Conservation (phyloP, 768 basidiomycete species). For the Chalciporus piperatus region DNA sequence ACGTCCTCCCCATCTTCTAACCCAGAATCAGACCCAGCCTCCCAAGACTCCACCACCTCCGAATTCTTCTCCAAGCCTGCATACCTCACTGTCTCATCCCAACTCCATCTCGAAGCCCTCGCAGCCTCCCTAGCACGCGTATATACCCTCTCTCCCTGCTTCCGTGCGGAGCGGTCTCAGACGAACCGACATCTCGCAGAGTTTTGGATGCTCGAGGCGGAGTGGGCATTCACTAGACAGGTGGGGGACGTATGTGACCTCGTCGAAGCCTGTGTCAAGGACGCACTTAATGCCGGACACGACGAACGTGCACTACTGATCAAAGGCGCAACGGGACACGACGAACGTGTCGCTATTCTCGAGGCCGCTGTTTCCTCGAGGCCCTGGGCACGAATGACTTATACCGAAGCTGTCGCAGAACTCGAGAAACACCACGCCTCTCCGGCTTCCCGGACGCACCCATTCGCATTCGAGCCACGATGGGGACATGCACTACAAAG, state of each 20-base stretch:
- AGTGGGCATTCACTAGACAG: conserved; percentile 63
- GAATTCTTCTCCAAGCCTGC: conserved; percentile 78
- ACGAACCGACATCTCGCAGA: conserved; percentile 93
- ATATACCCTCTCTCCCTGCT: conserved; percentile 91
- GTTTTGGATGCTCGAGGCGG: conserved; percentile 99
- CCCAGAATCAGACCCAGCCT: background rate
- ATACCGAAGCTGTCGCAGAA: conserved; percentile 68
- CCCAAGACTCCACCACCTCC: conserved; percentile 10
- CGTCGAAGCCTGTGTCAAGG: conserved; percentile 54
- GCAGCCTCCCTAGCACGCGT: conserved; percentile 75
- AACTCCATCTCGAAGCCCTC: conserved; percentile 91
- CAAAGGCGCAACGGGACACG: conserved; percentile 33
- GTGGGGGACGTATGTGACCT: conserved; percentile 53
- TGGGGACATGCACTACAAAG: conserved; percentile 78
- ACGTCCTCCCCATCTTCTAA: conserved; percentile 10
- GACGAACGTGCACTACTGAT: conserved; percentile 34
- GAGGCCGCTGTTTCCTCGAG: conserved; percentile 34
- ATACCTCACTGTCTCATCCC: conserved; percentile 92
- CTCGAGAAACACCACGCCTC: conserved; percentile 41
- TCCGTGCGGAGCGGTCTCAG: conserved; percentile 87
- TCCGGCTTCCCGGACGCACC: conserved; percentile 14
- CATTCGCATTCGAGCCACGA: conserved; percentile 54
- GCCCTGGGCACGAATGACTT: conserved; percentile 73
- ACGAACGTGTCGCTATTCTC: conserved; percentile 33
- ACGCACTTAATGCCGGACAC: conserved; percentile 31